phyloP scores from a whole-genome alignment of 139 green algal genomes.

The Chlorella sp. region DNA sequence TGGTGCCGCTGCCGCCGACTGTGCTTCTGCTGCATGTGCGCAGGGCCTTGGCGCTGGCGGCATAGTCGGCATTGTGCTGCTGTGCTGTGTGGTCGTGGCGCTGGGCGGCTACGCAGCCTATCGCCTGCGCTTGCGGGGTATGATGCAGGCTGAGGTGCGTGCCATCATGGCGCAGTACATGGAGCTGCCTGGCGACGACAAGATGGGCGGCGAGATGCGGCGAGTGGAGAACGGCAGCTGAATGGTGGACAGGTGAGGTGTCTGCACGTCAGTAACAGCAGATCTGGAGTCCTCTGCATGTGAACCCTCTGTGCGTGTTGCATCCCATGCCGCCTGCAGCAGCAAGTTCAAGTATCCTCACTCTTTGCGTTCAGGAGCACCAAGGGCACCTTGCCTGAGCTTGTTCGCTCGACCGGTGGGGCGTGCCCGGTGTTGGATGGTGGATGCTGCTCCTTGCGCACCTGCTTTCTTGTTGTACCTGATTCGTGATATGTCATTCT shows the following conservation, averaged over 20 bases:
- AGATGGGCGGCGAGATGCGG: not conserved
- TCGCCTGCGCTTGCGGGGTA: constrained; percentile 36
- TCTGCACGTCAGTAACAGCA: too few relatives aligned
- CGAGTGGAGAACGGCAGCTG: not conserved
- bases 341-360: not conserved
- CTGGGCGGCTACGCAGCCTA: constrained; percentile 50
- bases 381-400: not conserved
- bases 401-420: too few relatives aligned
- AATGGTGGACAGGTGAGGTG: too few relatives aligned
- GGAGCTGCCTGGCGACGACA: constrained; percentile 54
- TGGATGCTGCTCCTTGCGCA: too few relatives aligned
- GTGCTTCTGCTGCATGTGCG: not conserved
- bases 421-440: too few relatives aligned
- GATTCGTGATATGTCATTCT: too few relatives aligned
- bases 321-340: not conserved
- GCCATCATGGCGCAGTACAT: constrained; percentile 91
- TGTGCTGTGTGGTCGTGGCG: constrained; percentile 29
- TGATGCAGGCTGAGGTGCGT: constrained; percentile 70
- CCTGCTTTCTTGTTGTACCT: too few relatives aligned
- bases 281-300: too few relatives aligned
- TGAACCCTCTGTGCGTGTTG: too few relatives aligned
- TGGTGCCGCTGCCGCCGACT: not conserved
- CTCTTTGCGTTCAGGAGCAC: not conserved
- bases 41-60: constrained; percentile 33
- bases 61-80: constrained; percentile 48